Percentiles rank a stretch among this genome's conserved stretches.
Evolutionary conservation across 2,329 filamentous ascomycete genomes (phyloP).

Genomic region (Hypoxylon sp.): DNA sequence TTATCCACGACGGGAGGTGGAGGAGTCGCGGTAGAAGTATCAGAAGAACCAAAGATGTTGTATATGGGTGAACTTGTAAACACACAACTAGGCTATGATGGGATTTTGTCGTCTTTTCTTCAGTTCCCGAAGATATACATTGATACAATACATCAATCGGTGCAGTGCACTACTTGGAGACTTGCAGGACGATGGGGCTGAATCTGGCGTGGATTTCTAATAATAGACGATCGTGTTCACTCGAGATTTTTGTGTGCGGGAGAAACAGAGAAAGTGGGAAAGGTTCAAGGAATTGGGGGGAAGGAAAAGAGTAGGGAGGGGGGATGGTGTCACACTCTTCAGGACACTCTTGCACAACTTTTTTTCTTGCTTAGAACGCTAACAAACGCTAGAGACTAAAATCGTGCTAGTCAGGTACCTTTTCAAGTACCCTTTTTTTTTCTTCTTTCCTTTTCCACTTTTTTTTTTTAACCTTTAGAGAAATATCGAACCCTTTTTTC

Average conservation of each 20-base stretch:
- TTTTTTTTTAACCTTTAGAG: slow-evolving; percentile 6
- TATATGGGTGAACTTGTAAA: slow-evolving; percentile 12
- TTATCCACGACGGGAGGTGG: slow-evolving; percentile 38
- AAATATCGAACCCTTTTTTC: slow-evolving; percentile 8
- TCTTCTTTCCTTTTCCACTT: not conserved
- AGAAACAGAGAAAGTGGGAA: slow-evolving; percentile 49
- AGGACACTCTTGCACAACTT: slow-evolving; percentile 24
- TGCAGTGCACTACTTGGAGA: slow-evolving; percentile 54
- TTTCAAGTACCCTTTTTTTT: slow-evolving; percentile 12
- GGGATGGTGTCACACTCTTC: slow-evolving; percentile 43
- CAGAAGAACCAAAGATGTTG: not conserved
- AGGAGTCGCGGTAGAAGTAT: slow-evolving; percentile 38
- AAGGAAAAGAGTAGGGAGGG: slow-evolving; percentile 34
- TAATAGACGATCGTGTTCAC: slow-evolving; percentile 66
- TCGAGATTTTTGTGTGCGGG: slow-evolving; percentile 49
- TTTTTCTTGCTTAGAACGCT: slow-evolving; percentile 8
- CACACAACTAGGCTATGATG: slow-evolving; percentile 40
- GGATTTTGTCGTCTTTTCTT: slow-evolving; percentile 38
- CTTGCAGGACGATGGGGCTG: slow-evolving; percentile 64
- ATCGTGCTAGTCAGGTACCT: slow-evolving; percentile 29
- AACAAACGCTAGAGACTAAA: slow-evolving; percentile 11
- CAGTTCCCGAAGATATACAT: slow-evolving; percentile 47
- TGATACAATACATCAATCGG: slow-evolving; percentile 50
- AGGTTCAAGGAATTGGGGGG: slow-evolving; percentile 42
- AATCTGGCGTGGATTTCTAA: slow-evolving; percentile 68